Percentiles rank a stretch among this genome's conserved stretches.
phyloP scores from a whole-genome alignment of 768 basidiomycete species.

The Boletus rubropictus region DNA sequence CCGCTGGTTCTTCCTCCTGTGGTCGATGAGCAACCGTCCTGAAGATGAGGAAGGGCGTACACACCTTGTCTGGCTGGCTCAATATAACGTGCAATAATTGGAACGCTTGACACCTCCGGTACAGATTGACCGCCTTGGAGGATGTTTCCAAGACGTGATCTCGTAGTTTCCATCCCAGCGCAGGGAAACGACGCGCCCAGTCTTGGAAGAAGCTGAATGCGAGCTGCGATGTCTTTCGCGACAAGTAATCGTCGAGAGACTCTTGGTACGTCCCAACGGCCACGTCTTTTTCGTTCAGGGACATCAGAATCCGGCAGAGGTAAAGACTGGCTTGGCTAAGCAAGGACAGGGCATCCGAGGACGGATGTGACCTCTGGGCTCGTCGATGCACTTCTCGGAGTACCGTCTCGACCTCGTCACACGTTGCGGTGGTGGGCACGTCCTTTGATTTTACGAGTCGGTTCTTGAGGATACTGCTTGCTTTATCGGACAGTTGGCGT shows the following conservation, averaged over 20 bases:
- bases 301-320: constrained; percentile 48
- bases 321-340: constrained; percentile 70
- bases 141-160: constrained; percentile 52
- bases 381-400: constrained; percentile 62
- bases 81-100: constrained; percentile 64
- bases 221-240: constrained; percentile 73
- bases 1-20: constrained; percentile 38
- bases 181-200: constrained; percentile 62
- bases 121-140: constrained; percentile 63
- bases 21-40: constrained; percentile 2
- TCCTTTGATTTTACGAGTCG: constrained; percentile 75
- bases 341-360: constrained; percentile 54
- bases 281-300: constrained; percentile 33
- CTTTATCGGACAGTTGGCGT: constrained; percentile 84
- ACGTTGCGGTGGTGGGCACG: constrained; percentile 35
- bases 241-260: constrained; percentile 71
- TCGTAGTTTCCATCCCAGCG: constrained; percentile 60
- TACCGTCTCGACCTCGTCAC: constrained; percentile 37
- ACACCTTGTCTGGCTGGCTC: constrained; percentile 34
- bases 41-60: background rate
- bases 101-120: constrained; percentile 70
- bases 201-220: constrained; percentile 73
- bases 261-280: constrained; percentile 53
- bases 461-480: constrained; percentile 67
- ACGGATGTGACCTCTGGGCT: constrained; percentile 60